A percentile compares a stretch with the other conserved stretches of the same genome.
Evolutionary conservation across 305 asterid species (phyloP).

Genomic region (Fraxinus ornus): DNA sequence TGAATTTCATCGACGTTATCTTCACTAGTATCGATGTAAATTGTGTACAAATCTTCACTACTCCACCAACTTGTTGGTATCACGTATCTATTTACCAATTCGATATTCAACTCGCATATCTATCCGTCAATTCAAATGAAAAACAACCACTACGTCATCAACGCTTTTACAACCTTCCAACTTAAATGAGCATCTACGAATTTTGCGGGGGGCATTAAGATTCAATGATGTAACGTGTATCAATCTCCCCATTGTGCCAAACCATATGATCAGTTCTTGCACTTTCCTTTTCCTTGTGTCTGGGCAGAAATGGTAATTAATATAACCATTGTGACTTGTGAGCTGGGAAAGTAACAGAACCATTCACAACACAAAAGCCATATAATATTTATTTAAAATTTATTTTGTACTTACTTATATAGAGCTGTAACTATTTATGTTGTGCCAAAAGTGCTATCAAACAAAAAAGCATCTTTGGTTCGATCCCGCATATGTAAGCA

Average conservation of each 20-base stretch:
- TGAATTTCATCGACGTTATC: background rate
- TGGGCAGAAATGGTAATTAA: background rate
- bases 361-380: background rate
- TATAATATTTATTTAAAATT: background rate
- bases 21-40: background rate
- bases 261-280: background rate
- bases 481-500: background rate
- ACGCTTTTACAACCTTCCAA: background rate
- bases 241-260: background rate
- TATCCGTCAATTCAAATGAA: background rate
- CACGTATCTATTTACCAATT: background rate
- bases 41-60: background rate
- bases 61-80: background rate
- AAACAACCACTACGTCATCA: background rate
- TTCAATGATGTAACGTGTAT: background rate
- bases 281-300: background rate
- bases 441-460: background rate
- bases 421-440: background rate
- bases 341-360: background rate
- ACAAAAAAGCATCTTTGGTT: slow-evolving; percentile 15
- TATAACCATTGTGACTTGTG: background rate
- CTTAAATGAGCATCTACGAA: background rate
- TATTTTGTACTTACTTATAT: background rate
- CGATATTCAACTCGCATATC: background rate
- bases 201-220: background rate